A percentile compares a stretch with the other conserved stretches of the same genome.
phyloP scores from a whole-genome alignment of 768 basidiomycete genomes.

The Lactarius hengduanensis region DNA sequence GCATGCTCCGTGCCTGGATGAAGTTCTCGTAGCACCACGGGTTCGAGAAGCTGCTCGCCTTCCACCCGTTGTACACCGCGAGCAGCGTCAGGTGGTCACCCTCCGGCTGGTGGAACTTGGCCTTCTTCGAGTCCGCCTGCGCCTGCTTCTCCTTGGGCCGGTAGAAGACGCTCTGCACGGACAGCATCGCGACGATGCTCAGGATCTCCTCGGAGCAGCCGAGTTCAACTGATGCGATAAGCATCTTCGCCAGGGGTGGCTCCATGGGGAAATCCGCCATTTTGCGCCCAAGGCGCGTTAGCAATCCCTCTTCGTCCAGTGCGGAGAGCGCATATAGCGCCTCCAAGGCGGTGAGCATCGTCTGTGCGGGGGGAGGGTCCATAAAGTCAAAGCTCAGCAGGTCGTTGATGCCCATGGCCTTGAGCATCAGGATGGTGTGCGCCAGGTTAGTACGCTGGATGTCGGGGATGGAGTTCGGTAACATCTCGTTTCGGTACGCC shows the following conservation, averaged over 20 bases:
- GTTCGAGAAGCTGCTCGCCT: slow-evolving; percentile 91
- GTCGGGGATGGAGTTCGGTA: slow-evolving; percentile 95
- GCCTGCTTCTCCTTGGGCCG: slow-evolving; percentile 99
- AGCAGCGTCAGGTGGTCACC: slow-evolving; percentile 91
- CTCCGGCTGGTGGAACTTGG: slow-evolving; percentile 99
- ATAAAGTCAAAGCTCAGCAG: slow-evolving; percentile 98
- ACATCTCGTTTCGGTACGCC: slow-evolving; percentile 98
- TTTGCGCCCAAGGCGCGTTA: slow-evolving; percentile 93
- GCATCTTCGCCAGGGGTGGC: slow-evolving; percentile 93
- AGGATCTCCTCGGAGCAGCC: slow-evolving; percentile 98
- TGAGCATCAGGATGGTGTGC: slow-evolving; percentile 89
- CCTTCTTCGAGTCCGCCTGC: slow-evolving; percentile 99
- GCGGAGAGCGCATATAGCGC: slow-evolving; percentile 94
- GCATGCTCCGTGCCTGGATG: slow-evolving; percentile 96
- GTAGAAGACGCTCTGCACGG: slow-evolving; percentile 95
- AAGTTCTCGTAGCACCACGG: slow-evolving; percentile 99
- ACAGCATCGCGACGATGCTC: slow-evolving; percentile 96
- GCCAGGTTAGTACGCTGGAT: slow-evolving; percentile 95
- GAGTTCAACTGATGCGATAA: slow-evolving; percentile 95
- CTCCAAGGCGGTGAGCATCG: slow-evolving; percentile 95
- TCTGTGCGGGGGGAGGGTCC: slow-evolving; percentile 97
- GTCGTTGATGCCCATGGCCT: slow-evolving; percentile 99
- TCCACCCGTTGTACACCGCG: slow-evolving; percentile 99
- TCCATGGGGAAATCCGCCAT: slow-evolving; percentile 99
- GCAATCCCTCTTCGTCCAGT: slow-evolving; percentile 91